A percentile compares a stretch with the other conserved stretches of the same genome.
Conservation (phyloP, 345 rosid genomes). For the Salix koriyanagi region DNA sequence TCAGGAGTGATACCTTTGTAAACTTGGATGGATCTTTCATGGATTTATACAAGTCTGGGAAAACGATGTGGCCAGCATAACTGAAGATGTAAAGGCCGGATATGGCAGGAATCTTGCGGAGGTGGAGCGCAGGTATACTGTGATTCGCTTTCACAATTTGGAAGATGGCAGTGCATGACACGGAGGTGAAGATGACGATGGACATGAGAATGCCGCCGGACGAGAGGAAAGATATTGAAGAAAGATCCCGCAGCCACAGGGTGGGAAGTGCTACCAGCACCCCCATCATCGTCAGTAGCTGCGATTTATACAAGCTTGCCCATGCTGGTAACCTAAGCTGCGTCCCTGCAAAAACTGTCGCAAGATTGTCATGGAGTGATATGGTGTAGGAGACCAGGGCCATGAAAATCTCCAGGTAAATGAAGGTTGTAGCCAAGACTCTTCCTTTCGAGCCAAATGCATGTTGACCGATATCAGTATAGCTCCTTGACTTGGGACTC, state of each 20-base stretch:
- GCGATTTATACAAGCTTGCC: constrained; percentile 38
- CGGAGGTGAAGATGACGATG: constrained; percentile 49
- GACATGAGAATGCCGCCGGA: constrained; percentile 73
- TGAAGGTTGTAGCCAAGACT: constrained; percentile 40
- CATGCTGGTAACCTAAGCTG: constrained; percentile 8
- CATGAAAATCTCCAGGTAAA: constrained; percentile 73
- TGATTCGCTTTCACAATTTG: constrained; percentile 43
- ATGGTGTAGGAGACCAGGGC: constrained; percentile 76
- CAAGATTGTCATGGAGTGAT: constrained; percentile 71
- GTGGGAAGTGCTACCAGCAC: constrained; percentile 66
- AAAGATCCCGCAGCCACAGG: constrained; percentile 64
- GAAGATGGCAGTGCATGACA: constrained; percentile 46
- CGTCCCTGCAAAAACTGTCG: constrained; percentile 40
- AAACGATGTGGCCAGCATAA: constrained; percentile 70
- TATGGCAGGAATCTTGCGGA: constrained; percentile 51
- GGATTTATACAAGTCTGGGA: constrained; percentile 63
- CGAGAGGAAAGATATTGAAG: constrained; percentile 71
- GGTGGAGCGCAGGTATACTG: constrained; percentile 39
- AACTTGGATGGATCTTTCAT: constrained; percentile 79
- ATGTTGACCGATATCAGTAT: constrained; percentile 53
- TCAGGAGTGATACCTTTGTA: constrained; percentile 44
- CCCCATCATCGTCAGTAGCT: constrained; percentile 47
- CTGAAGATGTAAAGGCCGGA: constrained; percentile 68
- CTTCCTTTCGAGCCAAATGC: constrained; percentile 58
- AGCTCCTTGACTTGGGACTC: constrained; percentile 58